Evolutionary conservation across 306 rosid species (phyloP), one percentile per base, ranked within the genome.

Genomic region (Phaseolus lunatus): DNA sequence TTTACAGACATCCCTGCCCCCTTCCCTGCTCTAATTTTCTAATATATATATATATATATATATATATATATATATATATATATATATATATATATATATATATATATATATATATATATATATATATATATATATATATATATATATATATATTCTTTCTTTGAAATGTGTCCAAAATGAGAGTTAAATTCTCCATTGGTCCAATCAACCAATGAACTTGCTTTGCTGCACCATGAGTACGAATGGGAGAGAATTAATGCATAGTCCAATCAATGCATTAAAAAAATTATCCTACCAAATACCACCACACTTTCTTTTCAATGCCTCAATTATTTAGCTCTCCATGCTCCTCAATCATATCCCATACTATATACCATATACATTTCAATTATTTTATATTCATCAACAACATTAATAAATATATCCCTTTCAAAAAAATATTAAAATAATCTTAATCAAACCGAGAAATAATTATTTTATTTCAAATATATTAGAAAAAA

Each of bases 1-100:
- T 75, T 75, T 82, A 70, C 82, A 78, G 85, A 78, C 87, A 86
- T 83, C 75, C 78, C 78, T 75, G 85, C 56, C 84, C 74, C 66
- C 73, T 12, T 47, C 31, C 52, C 58, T n/a, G 16, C 43, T 68
- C 22, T 31, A 43, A 50, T 59, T 66, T 70, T 79, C 50, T 76
- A 64, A 45, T 37, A 66, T n/a, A n/a, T n/a, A n/a, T n/a, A n/a
- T n/a, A n/a, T n/a, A n/a, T n/a, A n/a, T n/a, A n/a, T n/a, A n/a
- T n/a, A n/a, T n/a, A n/a, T n/a, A n/a, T n/a, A n/a, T n/a, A n/a
- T n/a, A n/a, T n/a, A n/a, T n/a, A n/a, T n/a, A n/a, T n/a, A n/a
- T n/a, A n/a, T n/a, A n/a, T n/a, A n/a, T n/a, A n/a, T n/a, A n/a
- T n/a, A n/a, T n/a, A n/a, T n/a, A n/a, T n/a, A n/a, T n/a, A n/a